A percentile compares a stretch with the other conserved stretches of the same genome.
Evolutionary conservation across 345 rosid genomes (phyloP).

Genomic region (Kandelia obovata): DNA sequence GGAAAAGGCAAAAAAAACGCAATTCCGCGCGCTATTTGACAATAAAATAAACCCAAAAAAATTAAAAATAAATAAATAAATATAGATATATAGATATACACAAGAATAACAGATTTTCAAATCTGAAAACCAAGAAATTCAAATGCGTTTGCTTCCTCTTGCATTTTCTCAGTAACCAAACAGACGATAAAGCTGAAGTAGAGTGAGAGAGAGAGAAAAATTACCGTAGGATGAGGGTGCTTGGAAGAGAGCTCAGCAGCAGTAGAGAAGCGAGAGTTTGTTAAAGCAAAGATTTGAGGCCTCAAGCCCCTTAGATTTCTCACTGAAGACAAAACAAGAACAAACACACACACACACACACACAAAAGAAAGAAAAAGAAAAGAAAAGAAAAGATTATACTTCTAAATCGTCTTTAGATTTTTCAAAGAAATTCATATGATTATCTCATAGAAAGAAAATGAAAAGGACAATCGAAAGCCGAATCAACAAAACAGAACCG

Average conservation of each 20-base stretch:
- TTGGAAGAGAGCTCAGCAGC: constrained; percentile 48
- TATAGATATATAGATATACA: too few species aligned
- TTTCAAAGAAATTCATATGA: too few species aligned
- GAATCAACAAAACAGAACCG: too few species aligned
- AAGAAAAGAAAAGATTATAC: background rate
- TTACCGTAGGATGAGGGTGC: constrained; percentile 48
- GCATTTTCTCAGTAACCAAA: constrained; percentile 4
- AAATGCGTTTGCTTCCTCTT: background rate
- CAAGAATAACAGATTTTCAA: background rate
- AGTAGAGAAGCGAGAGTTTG: constrained; percentile 45
- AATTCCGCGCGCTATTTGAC: too few species aligned
- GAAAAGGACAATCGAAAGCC: too few species aligned
- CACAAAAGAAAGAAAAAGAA: background rate
- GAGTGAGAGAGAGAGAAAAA: background rate
- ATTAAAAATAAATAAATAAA: background rate
- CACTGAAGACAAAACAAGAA: constrained; percentile 33
- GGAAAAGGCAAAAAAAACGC: too few species aligned
- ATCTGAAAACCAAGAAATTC: background rate
- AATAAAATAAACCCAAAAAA: background rate
- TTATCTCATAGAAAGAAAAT: too few species aligned
- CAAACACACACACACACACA: background rate
- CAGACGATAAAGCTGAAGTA: background rate
- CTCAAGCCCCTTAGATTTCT: constrained; percentile 47
- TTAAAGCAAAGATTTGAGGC: constrained; percentile 39
- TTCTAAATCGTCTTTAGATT: too few species aligned